These are phyloP conservation scores for Trifolium dubium DNA, from an alignment of 306 rosid genomes.

Conservation along the genomic window DNA sequence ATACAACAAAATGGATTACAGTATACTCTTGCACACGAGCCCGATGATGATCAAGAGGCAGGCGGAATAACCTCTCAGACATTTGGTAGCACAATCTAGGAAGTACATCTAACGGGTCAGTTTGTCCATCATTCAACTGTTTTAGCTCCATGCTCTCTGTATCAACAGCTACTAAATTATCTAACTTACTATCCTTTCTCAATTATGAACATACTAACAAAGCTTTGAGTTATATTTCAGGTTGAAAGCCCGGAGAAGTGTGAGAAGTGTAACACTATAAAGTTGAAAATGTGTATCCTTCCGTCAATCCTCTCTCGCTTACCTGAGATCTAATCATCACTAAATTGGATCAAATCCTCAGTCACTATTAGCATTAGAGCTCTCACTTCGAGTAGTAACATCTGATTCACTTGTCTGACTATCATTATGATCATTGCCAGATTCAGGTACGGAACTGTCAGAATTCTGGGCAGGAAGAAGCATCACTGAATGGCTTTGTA, in stretches of 20 bases:
- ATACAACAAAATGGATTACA: conserved; percentile 48
- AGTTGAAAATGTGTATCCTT: conserved; percentile 30
- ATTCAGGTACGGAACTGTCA: conserved; percentile 39
- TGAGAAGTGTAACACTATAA: conserved; percentile 35
- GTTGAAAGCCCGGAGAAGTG: conserved; percentile 31
- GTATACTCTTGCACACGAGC: conserved; percentile 39
- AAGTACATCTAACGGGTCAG: conserved; percentile 34
- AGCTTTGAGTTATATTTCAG: conserved; percentile 38
- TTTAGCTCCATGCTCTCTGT: conserved; percentile 47
- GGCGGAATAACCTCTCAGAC: conserved; percentile 20
- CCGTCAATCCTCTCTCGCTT: conserved; percentile 25
- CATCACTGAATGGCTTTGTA: conserved; percentile 53
- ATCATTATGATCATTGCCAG: conserved; percentile 42
- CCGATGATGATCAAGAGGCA: conserved; percentile 27
- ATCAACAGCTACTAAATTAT: conserved; percentile 43
- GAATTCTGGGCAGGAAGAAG: conserved; percentile 55
- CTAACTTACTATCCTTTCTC: conserved; percentile 40
- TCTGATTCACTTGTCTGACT: conserved; percentile 41
- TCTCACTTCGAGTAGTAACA: conserved; percentile 40
- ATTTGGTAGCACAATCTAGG: conserved; percentile 30
- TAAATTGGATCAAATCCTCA: conserved; percentile 35
- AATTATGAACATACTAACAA: conserved; percentile 41
- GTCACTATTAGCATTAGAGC: conserved; percentile 14
- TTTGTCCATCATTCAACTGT: conserved; percentile 42
- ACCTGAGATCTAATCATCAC: conserved; percentile 34